These are phyloP conservation scores for Microascus cirrosus DNA, from an alignment of 2,329 filamentous ascomycete genomes.

Conservation along the genomic window DNA sequence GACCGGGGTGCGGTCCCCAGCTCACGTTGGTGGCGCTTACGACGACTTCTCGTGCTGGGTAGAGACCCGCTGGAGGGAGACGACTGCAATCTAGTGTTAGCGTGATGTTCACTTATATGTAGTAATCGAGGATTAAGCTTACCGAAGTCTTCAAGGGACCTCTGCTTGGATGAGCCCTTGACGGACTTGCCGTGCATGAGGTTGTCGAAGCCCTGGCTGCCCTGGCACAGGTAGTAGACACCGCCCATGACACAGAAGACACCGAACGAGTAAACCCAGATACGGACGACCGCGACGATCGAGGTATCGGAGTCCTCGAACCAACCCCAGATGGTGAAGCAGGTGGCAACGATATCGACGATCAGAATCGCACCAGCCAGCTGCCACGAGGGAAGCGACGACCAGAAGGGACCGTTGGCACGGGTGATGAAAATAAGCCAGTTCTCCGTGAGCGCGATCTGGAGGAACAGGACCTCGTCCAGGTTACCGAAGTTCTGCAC, in stretches of 20 bases:
- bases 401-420: slow-evolving; percentile 88
- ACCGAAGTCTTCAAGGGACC: slow-evolving; percentile 83
- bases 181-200: slow-evolving; percentile 84
- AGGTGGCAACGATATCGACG: slow-evolving; percentile 74
- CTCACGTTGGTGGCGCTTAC: slow-evolving; percentile 28
- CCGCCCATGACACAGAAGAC: slow-evolving; percentile 76
- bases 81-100: slow-evolving; percentile 45
- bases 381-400: slow-evolving; percentile 79
- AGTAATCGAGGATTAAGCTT: slow-evolving; percentile 28
- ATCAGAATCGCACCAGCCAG: slow-evolving; percentile 65
- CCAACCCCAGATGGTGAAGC: slow-evolving; percentile 79
- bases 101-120: slow-evolving; percentile 29
- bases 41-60: slow-evolving; percentile 84
- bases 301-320: slow-evolving; percentile 61
- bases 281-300: slow-evolving; percentile 75
- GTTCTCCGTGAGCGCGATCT: slow-evolving; percentile 86
- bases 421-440: slow-evolving; percentile 96
- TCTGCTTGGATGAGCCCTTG: slow-evolving; percentile 73
- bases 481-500: slow-evolving; percentile 79
- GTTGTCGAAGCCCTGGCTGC: slow-evolving; percentile 75
- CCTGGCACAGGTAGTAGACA: slow-evolving; percentile 66
- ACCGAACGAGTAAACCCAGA: slow-evolving; percentile 88
- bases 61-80: slow-evolving; percentile 80
- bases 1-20: background rate
- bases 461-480: slow-evolving; percentile 76